Evolutionary conservation across 2,329 filamentous ascomycete genomes (phyloP).

Genomic region (Pseudohalonectria lignicola): DNA sequence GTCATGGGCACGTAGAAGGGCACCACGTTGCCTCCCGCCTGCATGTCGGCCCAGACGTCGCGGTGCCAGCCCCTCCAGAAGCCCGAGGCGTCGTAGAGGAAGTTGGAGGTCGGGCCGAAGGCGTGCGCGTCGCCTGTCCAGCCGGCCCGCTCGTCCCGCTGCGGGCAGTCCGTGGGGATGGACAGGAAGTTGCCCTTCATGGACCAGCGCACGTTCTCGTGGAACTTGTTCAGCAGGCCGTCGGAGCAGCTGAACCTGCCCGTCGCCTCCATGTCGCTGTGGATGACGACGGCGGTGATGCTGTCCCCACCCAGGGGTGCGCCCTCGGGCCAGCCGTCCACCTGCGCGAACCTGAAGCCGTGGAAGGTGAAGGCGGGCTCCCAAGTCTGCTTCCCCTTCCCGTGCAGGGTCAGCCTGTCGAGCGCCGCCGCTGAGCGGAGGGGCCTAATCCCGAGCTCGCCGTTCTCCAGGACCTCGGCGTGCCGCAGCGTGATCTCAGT

Average conservation of each 20-base stretch:
- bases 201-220: slow-evolving; percentile 42
- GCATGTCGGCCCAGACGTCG: slow-evolving; percentile 25
- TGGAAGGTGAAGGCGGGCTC: slow-evolving; percentile 40
- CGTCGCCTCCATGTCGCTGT: slow-evolving; percentile 39
- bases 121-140: slow-evolving; percentile 41
- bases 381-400: slow-evolving; percentile 18
- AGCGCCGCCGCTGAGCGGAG: slow-evolving; percentile 29
- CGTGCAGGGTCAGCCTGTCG: slow-evolving; percentile 23
- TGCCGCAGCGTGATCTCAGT: slow-evolving; percentile 31
- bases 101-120: slow-evolving; percentile 39
- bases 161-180: slow-evolving; percentile 46
- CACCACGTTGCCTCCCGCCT: slow-evolving; percentile 21
- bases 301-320: slow-evolving; percentile 8
- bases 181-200: slow-evolving; percentile 49
- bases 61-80: slow-evolving; percentile 38
- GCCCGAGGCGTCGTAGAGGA: slow-evolving; percentile 39
- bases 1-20: slow-evolving; percentile 15
- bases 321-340: slow-evolving; percentile 28
- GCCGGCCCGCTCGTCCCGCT: slow-evolving; percentile 41
- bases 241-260: slow-evolving; percentile 43
- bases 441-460: slow-evolving; percentile 27
- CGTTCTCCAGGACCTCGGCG: slow-evolving; percentile 42
- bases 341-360: slow-evolving; percentile 38
- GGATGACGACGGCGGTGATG: slow-evolving; percentile 24
- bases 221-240: slow-evolving; percentile 37